Evolutionary conservation across 139 green algal species (phyloP).

Genomic region (Closterium sp.): DNA sequence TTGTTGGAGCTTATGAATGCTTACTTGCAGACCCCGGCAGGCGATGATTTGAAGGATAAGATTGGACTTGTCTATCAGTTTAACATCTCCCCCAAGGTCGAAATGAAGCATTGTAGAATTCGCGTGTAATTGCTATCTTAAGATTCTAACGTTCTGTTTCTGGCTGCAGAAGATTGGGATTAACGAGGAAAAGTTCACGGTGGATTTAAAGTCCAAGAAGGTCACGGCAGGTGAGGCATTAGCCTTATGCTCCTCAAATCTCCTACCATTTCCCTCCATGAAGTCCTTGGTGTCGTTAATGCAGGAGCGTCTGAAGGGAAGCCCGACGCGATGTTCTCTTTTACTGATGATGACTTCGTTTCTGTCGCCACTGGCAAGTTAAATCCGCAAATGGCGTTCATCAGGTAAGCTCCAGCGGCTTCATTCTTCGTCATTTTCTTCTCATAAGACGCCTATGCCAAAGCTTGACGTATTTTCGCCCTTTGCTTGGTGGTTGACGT

Average conservation of each 20-base stretch:
- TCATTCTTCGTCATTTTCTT: not conserved
- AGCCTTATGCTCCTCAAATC: not conserved
- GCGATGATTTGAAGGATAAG: constrained; percentile 18
- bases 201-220: constrained; percentile 32
- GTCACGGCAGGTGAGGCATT: constrained; percentile 25
- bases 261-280: not conserved
- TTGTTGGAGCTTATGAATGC: constrained; percentile 26
- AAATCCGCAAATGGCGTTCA: constrained; percentile 54
- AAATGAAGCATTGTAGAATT: not conserved
- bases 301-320: constrained; percentile 22
- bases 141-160: not conserved
- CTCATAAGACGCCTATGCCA: not conserved
- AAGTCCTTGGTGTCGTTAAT: not conserved
- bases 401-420: constrained; percentile 23
- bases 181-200: constrained; percentile 28
- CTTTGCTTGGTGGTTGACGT: not conserved
- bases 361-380: constrained; percentile 48
- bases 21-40: constrained; percentile 2
- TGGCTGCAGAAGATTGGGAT: constrained; percentile 33
- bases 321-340: constrained; percentile 50
- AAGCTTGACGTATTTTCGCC: not conserved
- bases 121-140: not conserved
- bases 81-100: constrained; percentile 34
- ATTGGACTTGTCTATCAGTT: constrained; percentile 41
- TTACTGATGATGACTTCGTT: constrained; percentile 47